These are phyloP conservation scores for Boletus bicolor DNA, from an alignment of 768 basidiomycete species.

Conservation along the genomic window DNA sequence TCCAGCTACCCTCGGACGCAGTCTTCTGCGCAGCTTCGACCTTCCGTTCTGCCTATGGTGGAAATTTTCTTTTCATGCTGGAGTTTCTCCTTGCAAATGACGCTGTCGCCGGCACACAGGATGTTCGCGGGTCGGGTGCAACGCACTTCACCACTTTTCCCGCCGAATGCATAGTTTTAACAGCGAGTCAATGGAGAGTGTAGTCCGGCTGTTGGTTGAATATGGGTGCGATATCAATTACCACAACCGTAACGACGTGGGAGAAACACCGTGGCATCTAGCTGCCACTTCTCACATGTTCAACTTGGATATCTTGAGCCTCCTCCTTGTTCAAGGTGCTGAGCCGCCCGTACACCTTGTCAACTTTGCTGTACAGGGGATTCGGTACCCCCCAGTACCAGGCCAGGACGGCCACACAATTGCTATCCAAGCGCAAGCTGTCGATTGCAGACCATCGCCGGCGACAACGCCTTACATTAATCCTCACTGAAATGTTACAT, in stretches of 20 bases:
- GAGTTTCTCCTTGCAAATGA: not conserved
- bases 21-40: not conserved
- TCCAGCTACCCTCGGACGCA: not conserved
- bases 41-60: too few relatives aligned
- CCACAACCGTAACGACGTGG: not conserved
- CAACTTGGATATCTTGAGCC: not conserved
- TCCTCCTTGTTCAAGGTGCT: not conserved
- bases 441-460: not conserved
- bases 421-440: not conserved
- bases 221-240: not conserved
- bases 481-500: not conserved
- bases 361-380: not conserved
- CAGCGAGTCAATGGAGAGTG: not conserved
- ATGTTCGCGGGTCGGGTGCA: not conserved
- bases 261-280: not conserved
- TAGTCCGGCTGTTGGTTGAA: not conserved
- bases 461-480: not conserved
- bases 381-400: not conserved
- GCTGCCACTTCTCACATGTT: not conserved
- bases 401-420: too few relatives aligned
- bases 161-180: fast-evolving
- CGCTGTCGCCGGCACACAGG: not conserved
- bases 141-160: not conserved
- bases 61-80: too few relatives aligned
- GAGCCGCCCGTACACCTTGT: not conserved